These are phyloP conservation scores for Penicillium steckii DNA, from an alignment of 495 filamentous ascomycete species.

Conservation along the genomic window DNA sequence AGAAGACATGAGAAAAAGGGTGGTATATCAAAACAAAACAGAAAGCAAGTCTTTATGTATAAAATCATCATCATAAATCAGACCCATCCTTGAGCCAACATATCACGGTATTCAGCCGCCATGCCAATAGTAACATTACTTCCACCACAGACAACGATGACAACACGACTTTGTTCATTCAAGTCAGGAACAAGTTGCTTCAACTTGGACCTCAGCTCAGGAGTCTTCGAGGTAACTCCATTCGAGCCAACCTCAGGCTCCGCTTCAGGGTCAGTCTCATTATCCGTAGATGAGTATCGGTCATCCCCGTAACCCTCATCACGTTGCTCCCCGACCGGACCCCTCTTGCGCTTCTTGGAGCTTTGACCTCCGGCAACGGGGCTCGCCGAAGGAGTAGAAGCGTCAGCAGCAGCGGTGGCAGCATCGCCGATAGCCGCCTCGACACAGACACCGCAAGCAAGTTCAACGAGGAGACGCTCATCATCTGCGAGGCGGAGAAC, in stretches of 20 bases:
- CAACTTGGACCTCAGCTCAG: constrained; percentile 47
- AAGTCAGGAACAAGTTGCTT: constrained; percentile 59
- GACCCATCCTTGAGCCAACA: constrained; percentile 41
- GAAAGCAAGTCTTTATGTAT: background rate
- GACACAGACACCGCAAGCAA: constrained; percentile 77
- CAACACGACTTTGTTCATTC: constrained; percentile 63
- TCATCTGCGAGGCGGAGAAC: constrained; percentile 78
- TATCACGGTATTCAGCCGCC: constrained; percentile 59
- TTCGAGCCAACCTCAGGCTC: constrained; percentile 12
- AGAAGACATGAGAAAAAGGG: constrained; percentile 8
- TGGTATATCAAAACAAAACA: constrained; percentile 8
- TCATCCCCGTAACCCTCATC: constrained; percentile 46
- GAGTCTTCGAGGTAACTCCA: constrained; percentile 5
- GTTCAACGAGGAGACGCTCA: constrained; percentile 75
- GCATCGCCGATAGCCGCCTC: constrained; percentile 53
- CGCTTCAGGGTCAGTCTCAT: constrained; percentile 29
- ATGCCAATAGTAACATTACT: constrained; percentile 69
- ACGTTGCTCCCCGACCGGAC: constrained; percentile 7
- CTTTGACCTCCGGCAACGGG: constrained; percentile 17
- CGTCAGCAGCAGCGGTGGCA: constrained; percentile 10
- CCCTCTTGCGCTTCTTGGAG: constrained; percentile 39
- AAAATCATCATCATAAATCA: constrained; percentile 17
- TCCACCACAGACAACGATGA: constrained; percentile 86
- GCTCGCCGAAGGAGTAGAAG: constrained; percentile 7
- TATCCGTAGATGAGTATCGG: constrained; percentile 33